Conservation (phyloP, 2,329 filamentous ascomycete species). For the Colletotrichum eremochloae region DNA sequence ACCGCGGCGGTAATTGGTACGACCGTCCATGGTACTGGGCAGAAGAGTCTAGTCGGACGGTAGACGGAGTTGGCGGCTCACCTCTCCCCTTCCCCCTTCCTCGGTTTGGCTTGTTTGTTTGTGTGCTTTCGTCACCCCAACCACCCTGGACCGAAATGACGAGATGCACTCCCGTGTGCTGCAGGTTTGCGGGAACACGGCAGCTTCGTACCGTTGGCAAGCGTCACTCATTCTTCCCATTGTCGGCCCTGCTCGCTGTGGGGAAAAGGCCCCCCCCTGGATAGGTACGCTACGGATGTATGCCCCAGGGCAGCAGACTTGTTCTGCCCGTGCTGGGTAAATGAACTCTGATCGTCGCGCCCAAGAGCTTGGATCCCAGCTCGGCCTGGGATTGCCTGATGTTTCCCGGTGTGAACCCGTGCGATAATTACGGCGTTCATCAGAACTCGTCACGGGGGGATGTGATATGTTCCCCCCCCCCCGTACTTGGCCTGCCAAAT, state of each 20-base stretch:
- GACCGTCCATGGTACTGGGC: background rate
- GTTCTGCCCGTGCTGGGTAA: slow-evolving; percentile 1
- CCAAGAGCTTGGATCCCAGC: background rate
- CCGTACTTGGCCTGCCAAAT: slow-evolving; percentile 11
- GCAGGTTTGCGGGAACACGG: slow-evolving; percentile 22
- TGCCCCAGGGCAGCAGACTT: slow-evolving; percentile 1
- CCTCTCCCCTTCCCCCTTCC: background rate
- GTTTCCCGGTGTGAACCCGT: background rate
- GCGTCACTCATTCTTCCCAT: slow-evolving; percentile 15
- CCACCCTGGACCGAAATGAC: slow-evolving; percentile 29
- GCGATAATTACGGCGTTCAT: slow-evolving; percentile 3
- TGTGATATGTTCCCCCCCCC: background rate
- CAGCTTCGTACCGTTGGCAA: slow-evolving; percentile 11
- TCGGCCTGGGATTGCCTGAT: background rate
- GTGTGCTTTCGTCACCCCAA: slow-evolving; percentile 5
- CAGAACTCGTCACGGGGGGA: slow-evolving; percentile 27
- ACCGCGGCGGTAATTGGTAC: slow-evolving; percentile 2
- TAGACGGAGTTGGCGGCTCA: background rate
- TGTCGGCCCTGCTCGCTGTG: background rate
- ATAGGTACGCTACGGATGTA: background rate
- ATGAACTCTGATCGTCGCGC: background rate
- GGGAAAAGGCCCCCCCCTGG: background rate
- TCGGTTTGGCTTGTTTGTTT: background rate
- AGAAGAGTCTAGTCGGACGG: background rate
- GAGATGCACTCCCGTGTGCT: slow-evolving; percentile 11